phyloP scores from a whole-genome alignment of 2,329 filamentous ascomycete species.

The Thelonectria olida region DNA sequence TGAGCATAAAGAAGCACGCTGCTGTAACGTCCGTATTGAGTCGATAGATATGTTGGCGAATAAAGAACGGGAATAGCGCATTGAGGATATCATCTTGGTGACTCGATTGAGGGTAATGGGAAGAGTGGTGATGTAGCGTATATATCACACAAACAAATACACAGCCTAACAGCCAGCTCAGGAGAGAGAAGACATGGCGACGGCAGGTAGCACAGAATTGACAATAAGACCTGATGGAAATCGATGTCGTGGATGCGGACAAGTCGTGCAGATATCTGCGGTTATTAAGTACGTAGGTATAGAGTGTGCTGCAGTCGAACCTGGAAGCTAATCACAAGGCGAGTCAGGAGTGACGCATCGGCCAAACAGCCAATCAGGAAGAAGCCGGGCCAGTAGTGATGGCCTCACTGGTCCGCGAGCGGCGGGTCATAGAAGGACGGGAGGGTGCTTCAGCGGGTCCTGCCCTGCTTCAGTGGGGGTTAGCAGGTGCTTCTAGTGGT shows the following conservation, averaged over 20 bases:
- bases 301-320: slow-evolving; percentile 1
- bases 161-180: slow-evolving; percentile 33
- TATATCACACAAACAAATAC: slow-evolving; percentile 31
- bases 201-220: slow-evolving; percentile 4
- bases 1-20: slow-evolving; percentile 17
- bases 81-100: slow-evolving; percentile 40
- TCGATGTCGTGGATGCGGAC: background rate
- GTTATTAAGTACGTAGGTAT: background rate
- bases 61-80: slow-evolving; percentile 25
- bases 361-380: slow-evolving; percentile 36
- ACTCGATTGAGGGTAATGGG: slow-evolving; percentile 12
- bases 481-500: slow-evolving; percentile 1
- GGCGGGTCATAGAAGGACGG: no score
- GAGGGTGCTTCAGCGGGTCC: background rate
- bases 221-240: background rate
- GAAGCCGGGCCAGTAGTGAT: slow-evolving; percentile 30
- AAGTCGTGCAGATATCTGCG: background rate
- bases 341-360: slow-evolving; percentile 42
- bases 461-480: background rate
- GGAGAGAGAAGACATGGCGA: slow-evolving; percentile 34
- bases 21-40: slow-evolving; percentile 19
- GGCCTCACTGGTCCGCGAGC: slow-evolving; percentile 31
- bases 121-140: slow-evolving; percentile 25
- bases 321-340: slow-evolving; percentile 5
- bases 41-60: slow-evolving; percentile 20